phyloP scores from a whole-genome alignment of 306 rosid species.

The Gillenia trifoliata region DNA sequence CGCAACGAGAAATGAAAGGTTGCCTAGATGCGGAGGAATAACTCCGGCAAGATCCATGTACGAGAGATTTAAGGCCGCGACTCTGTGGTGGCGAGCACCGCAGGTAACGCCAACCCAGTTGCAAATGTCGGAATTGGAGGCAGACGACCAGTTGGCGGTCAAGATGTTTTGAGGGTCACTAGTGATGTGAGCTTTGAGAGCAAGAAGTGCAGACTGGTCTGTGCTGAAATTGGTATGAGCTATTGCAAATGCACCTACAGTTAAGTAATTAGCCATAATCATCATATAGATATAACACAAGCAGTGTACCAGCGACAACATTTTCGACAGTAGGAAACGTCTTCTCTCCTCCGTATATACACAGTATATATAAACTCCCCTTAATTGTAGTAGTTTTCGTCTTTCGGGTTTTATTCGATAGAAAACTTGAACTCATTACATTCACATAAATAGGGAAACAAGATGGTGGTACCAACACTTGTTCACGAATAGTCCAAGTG shows the following conservation, averaged over 20 bases:
- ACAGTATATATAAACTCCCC: too few relatives aligned
- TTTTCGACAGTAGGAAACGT: too few relatives aligned
- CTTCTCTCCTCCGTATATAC: too few relatives aligned
- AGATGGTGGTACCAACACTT: too few relatives aligned
- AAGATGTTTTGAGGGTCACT: not conserved
- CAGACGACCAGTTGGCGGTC: not conserved
- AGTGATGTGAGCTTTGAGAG: not conserved
- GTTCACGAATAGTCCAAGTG: too few relatives aligned
- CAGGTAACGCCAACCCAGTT: not conserved
- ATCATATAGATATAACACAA: too few relatives aligned
- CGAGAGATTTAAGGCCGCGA: not conserved
- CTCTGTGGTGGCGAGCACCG: not conserved
- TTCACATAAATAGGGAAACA: too few relatives aligned
- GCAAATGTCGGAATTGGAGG: not conserved
- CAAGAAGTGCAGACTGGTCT: not conserved
- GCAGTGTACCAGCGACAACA: too few relatives aligned
- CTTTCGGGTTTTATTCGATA: too few relatives aligned
- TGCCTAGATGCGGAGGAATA: not conserved
- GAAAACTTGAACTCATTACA: too few relatives aligned
- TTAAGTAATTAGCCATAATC: not conserved
- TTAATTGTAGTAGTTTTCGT: too few relatives aligned
- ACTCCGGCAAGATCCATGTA: not conserved
- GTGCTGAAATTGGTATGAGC: not conserved
- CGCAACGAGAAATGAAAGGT: not conserved
- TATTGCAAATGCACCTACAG: not conserved